Evolutionary conservation across 768 basidiomycete genomes (phyloP), one percentile per base, ranked within the genome.

Genomic region (Tremella mesenterica): DNA sequence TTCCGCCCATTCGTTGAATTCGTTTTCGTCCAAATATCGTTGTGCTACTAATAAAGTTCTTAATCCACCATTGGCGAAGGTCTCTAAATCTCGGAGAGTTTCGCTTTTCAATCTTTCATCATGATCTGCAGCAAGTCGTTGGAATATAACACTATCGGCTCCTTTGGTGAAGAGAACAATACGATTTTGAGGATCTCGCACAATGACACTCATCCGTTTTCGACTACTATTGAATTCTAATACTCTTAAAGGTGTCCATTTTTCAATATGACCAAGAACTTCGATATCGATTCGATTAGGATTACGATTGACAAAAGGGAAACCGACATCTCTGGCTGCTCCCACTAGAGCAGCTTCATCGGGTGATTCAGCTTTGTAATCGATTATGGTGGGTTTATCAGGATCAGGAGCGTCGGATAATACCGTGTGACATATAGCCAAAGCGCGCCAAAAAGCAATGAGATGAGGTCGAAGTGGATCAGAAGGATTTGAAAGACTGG

Each of bases 301-400:
- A 30, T 80, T 78, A 71, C 83, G 84, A 60, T 78, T 79, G 38
- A 95, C 73, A 74, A 95, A 97, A 1, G 88, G 86, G 71, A 95
- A 97, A 0, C 93, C 93, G 4, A 84, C 84, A 69, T 97, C 93
- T 31, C 92, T 79, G 14, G 93, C 92, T 8, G 87, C 89, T 27
- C 80, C 84, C 8, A 97, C 93, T 29, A 97, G 79, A 12, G 93
- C 93, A 20, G 90, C 88, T 70, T 96, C 93, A 66, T 96, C 91
- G 0, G 90, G 92, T 3, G 85, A 88, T 75, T 99, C 92, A 3
- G 93, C 93, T 74, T 96, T 97, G 78, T 96, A 97, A 54, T 85
- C 81, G 51, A 93, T 68, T 8, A 76, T 69, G 67, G 79, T 81
- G 0, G 88, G 86, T 3, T 81, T 73, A 21, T 75, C 75, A 1